These are phyloP conservation scores for Clonostachys rhizophaga DNA, from an alignment of 2,329 filamentous ascomycete species.

Conservation along the genomic window DNA sequence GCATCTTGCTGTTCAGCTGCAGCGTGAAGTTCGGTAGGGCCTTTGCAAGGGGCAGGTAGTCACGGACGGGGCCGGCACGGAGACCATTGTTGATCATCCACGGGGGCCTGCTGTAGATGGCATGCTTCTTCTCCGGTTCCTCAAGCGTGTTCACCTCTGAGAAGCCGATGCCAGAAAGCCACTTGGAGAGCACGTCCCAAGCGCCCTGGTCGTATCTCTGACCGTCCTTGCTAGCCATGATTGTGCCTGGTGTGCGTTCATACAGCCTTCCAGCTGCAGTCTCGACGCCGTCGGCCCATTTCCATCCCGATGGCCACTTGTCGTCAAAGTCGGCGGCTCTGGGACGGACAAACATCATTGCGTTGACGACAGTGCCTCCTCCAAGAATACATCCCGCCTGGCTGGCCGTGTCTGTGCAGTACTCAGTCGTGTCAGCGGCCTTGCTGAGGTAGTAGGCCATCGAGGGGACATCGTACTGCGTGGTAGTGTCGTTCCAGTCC, in stretches of 20 bases:
- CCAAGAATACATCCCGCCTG: conserved; percentile 60
- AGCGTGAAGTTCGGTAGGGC: conserved; percentile 60
- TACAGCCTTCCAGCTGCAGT: conserved; percentile 58
- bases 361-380: conserved; percentile 60
- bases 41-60: conserved; percentile 60
- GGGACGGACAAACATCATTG: conserved; percentile 64
- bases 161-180: conserved; percentile 58
- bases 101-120: conserved; percentile 57
- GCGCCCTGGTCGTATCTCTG: conserved; percentile 61
- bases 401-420: conserved; percentile 11
- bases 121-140: conserved; percentile 57
- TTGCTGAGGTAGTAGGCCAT: conserved; percentile 46
- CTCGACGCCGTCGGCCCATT: conserved; percentile 43
- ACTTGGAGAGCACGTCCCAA: conserved; percentile 56
- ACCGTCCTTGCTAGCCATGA: conserved; percentile 60
- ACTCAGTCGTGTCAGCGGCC: conserved; percentile 1
- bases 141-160: conserved; percentile 54
- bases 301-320: conserved; percentile 68
- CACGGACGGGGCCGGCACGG: conserved; percentile 63
- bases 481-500: conserved; percentile 57
- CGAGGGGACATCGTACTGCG: conserved; percentile 66
- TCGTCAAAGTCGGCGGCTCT: conserved; percentile 59
- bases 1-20: conserved; percentile 58
- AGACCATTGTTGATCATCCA: conserved; percentile 64
- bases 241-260: conserved; percentile 42